Percentiles rank a stretch among this genome's conserved stretches.
These are phyloP conservation scores for Pythium aristosporum DNA, from an alignment of 352 stramenopile species.

Conservation along the genomic window DNA sequence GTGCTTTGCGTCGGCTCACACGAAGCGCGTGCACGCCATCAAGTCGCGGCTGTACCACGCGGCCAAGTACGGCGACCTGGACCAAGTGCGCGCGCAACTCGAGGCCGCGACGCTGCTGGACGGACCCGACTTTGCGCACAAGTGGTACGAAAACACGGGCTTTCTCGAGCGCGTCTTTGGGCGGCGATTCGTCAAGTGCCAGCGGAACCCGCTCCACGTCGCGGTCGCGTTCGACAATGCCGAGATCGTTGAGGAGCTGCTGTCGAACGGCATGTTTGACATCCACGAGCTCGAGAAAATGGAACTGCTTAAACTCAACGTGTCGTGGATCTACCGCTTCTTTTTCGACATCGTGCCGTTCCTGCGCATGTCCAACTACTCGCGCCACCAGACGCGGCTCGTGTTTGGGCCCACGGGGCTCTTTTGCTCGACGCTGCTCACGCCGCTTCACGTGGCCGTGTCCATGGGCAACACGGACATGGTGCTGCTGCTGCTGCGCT, in stretches of 20 bases:
- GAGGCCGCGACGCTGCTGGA: slow-evolving; percentile 54
- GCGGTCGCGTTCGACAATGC: slow-evolving; percentile 70
- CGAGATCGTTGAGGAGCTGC: slow-evolving; percentile 60
- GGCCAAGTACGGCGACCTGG: slow-evolving; percentile 59
- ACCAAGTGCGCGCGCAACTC: slow-evolving; percentile 46
- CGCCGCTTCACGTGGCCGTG: slow-evolving; percentile 70
- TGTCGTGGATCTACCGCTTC: slow-evolving; percentile 67
- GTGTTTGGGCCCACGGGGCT: slow-evolving; percentile 64
- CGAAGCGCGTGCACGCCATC: slow-evolving; percentile 42
- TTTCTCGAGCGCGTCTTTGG: slow-evolving; percentile 27
- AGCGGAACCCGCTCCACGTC: slow-evolving; percentile 76
- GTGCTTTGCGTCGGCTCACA: slow-evolving; percentile 41
- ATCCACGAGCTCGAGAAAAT: slow-evolving; percentile 75
- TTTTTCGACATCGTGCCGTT: slow-evolving; percentile 65
- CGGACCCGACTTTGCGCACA: slow-evolving; percentile 54
- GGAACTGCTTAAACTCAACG: slow-evolving; percentile 60
- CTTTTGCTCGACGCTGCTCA: slow-evolving; percentile 61
- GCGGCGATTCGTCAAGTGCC: slow-evolving; percentile 35
- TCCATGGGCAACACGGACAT: slow-evolving; percentile 70
- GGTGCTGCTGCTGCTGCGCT: slow-evolving; percentile 59
- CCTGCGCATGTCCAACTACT: slow-evolving; percentile 46
- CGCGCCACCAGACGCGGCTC: slow-evolving; percentile 32
- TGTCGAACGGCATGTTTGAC: slow-evolving; percentile 62
- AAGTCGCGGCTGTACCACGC: slow-evolving; percentile 62
- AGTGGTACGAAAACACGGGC: slow-evolving; percentile 54